Base-by-base conservation (phyloP, 78 protist species). In the Polysphondylium violaceum region DNA sequence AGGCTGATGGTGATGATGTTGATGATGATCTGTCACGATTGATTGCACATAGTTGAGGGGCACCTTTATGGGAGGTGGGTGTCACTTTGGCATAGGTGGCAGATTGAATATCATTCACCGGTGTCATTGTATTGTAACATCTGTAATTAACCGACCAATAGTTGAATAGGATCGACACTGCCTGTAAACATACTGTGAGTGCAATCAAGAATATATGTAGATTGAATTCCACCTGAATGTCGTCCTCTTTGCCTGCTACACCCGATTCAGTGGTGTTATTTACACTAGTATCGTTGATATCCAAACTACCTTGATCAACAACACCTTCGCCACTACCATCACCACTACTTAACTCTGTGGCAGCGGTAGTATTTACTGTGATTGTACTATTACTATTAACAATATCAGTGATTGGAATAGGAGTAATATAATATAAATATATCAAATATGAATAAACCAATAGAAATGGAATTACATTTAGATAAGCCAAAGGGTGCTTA, bases 61-160 rank as follows among this genome's bases (percentile, higher is more conserved):
- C 17, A 27, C 89, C 89, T 29, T 68, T 58, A 55, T 81, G 89
- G 25, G 74, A 65, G 12, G 68, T 29, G 36, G 89, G 89, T 53
- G 68, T 55, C 8, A 81, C 76, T 8, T 68, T 64, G 0, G 61
- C 68, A 27, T 40, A 31, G 19, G 63, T 38, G n/a, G 89, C 89
- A 25, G 36, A 41, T 36, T 55, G 25, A 40, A 81, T 68, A 43
- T 47, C 56, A n/a, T n/a, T 33, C 4, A 81, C 77, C 8, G 31
- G 31, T 25, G 21, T 41, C 67, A 81, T 36, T 27, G 89, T 47
- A 23, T 53, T 69, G n/a, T 55, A 50, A 55, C 74, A 65, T 38
- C 59, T 35, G 56, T 81, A 81, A 35, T 81, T 77, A 17, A 81
- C 74, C 11, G 89, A 81, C 89, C 89, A 81, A 27, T 67, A 59